Percentiles rank a stretch among this genome's conserved stretches.
Conservation (phyloP, 768 basidiomycete species). For the Fomitopsis serialis region DNA sequence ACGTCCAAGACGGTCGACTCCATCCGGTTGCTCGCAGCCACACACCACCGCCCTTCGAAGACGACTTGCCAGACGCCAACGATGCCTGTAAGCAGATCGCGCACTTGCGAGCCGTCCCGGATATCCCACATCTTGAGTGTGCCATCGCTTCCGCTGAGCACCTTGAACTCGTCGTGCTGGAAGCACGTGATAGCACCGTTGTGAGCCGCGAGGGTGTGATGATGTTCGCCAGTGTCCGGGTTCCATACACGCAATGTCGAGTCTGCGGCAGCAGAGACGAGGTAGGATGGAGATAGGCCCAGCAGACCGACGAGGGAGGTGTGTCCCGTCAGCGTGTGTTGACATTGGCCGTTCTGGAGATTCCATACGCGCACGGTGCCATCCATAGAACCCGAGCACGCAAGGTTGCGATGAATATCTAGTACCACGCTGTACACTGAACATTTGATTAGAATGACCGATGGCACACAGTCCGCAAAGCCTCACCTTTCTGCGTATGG, state of each 20-base stretch:
- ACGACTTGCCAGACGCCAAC: constrained; percentile 98
- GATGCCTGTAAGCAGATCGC: constrained; percentile 87
- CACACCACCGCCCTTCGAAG: constrained; percentile 90
- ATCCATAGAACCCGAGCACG: constrained; percentile 98
- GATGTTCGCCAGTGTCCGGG: constrained; percentile 73
- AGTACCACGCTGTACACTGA: constrained; percentile 93
- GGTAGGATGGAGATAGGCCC: constrained; percentile 80
- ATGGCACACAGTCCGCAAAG: background rate
- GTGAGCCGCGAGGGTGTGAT: constrained; percentile 82
- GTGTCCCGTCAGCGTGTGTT: constrained; percentile 82
- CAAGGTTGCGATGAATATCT: constrained; percentile 80
- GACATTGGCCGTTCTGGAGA: constrained; percentile 72
- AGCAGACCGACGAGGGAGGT: constrained; percentile 93
- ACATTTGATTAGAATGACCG: constrained; percentile 6
- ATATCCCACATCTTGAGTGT: constrained; percentile 98
- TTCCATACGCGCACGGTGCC: constrained; percentile 96
- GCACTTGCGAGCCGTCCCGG: constrained; percentile 75
- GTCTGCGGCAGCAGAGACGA: constrained; percentile 96
- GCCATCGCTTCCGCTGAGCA: constrained; percentile 92
- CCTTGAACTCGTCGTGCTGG: constrained; percentile 97
- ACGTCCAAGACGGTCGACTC: constrained; percentile 79
- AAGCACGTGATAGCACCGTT: constrained; percentile 99
- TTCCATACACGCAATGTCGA: constrained; percentile 95
- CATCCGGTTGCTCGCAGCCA: constrained; percentile 85
- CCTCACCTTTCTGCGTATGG: constrained; percentile 87